Base-by-base conservation (phyloP, 2,329 filamentous ascomycete species). In the Beauveria medogensis region DNA sequence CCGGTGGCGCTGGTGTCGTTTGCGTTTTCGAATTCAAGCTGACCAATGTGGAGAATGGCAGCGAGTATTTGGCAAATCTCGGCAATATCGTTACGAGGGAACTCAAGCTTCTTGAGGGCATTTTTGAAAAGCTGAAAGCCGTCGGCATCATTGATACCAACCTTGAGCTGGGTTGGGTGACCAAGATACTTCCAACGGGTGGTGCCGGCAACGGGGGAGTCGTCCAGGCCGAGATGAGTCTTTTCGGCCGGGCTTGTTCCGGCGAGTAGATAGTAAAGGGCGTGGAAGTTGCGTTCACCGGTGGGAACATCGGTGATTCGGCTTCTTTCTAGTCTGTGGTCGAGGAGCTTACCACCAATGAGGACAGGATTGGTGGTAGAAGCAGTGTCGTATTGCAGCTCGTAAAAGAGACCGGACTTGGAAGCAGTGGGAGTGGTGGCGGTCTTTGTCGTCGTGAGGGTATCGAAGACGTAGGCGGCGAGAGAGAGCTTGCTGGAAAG, bases 71-170 rank as follows among this genome's bases (percentile, higher is more conserved):
- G 94, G 73, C 94, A 99, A 60, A 99, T 92, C 72, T 97, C 93
- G 44, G 94, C 94, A 70, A 99, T 96, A 69, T 97, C 94, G 63
- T 88, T 87, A 59, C 92, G 85, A 4, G 93, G 90, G 65, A 99
- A 97, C 74, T 97, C 94, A 16, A 99, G 82, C 74, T 96, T 97
- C 65, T 92, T 85, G 54, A 99, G 78, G 1, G 94, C 94, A 1
- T 91, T 96, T 79, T 97, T 97, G 82, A 99, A 97, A 58, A 97
- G 88, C 71, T 96, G 91, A 74, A 99, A 99, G 5, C 93, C 94
- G 69, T 97, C 92, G 2, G 88, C 82, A 70, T 99, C 94, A 69
- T 99, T 97, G 72, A 99, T 92, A 62, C 94, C 94, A 30, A 97
- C 91, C 73, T 96, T 97, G 65, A 99, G 82, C 75, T 99, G 94